Evolutionary conservation across 2,329 filamentous ascomycete genomes (phyloP).

Genomic region (Myriosclerotinia duriaeana): DNA sequence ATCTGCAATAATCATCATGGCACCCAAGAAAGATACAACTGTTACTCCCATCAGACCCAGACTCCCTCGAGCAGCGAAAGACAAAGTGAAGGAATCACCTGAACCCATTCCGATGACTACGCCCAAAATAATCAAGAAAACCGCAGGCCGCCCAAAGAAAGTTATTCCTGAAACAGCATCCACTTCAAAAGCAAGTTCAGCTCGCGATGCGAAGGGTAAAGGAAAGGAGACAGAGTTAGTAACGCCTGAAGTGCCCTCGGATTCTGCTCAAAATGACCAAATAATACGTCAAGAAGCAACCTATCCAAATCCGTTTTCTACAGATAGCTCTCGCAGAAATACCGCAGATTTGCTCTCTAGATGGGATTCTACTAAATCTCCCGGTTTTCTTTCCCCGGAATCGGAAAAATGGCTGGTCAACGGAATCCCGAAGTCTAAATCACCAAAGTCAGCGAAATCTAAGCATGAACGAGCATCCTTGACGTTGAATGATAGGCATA

Average conservation of each 20-base stretch:
- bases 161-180: background rate
- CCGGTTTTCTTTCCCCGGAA: background rate
- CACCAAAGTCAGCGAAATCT: conserved; percentile 2
- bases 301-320: conserved; percentile 19
- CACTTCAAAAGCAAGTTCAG: background rate
- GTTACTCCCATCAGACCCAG: background rate
- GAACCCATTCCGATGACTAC: conserved; percentile 9
- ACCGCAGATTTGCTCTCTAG: conserved; percentile 15
- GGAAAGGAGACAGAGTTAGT: background rate
- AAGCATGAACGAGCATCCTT: conserved; percentile 6
- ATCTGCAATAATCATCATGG: conserved; percentile 1
- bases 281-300: conserved; percentile 24
- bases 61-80: conserved; percentile 19
- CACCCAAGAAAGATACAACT: background rate
- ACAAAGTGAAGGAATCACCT: background rate
- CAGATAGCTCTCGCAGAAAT: conserved; percentile 11
- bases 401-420: background rate
- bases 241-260: background rate
- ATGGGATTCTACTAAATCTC: conserved; percentile 1
- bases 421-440: background rate
- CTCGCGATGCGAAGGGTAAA: background rate
- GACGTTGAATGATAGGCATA: background rate
- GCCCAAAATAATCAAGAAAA: conserved; percentile 3
- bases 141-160: conserved; percentile 1
- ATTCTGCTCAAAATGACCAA: background rate